Percentiles rank a stretch among this genome's conserved stretches.
These are phyloP conservation scores for Oxytropis ochrocephala DNA, from an alignment of 306 rosid species.

Conservation along the genomic window DNA sequence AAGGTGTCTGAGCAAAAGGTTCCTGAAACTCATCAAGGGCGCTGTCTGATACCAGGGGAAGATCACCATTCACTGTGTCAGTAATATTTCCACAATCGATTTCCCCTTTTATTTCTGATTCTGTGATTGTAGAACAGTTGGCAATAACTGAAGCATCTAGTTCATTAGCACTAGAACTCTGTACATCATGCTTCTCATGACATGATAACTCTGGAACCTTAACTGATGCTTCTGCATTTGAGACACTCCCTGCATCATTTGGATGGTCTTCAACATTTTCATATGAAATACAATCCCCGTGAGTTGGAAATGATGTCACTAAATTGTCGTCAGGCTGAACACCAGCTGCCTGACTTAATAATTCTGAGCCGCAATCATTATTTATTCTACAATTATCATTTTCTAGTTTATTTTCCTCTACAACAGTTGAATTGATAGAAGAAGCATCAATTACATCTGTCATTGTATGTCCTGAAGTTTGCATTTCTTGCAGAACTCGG, in stretches of 20 bases:
- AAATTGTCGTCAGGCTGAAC: slow-evolving; percentile 29
- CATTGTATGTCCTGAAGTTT: slow-evolving; percentile 30
- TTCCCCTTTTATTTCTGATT: slow-evolving; percentile 44
- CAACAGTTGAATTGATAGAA: slow-evolving; percentile 24
- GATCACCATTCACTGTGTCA: slow-evolving; percentile 30
- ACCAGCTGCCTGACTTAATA: slow-evolving; percentile 17
- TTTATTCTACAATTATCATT: slow-evolving; percentile 17
- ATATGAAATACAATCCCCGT: slow-evolving; percentile 24
- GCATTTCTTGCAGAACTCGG: slow-evolving; percentile 27
- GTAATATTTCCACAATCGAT: slow-evolving; percentile 12
- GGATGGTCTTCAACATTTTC: slow-evolving; percentile 34
- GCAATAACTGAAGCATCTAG: slow-evolving; percentile 28
- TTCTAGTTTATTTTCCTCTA: slow-evolving; percentile 41
- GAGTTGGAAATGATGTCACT: slow-evolving; percentile 22
- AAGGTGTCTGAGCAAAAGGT: slow-evolving; percentile 26
- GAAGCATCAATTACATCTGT: slow-evolving; percentile 30
- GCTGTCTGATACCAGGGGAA: slow-evolving; percentile 36
- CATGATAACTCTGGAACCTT: slow-evolving; percentile 32
- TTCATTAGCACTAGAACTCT: slow-evolving; percentile 19
- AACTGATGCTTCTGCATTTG: slow-evolving; percentile 34
- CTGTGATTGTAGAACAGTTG: slow-evolving; percentile 30
- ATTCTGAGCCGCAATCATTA: slow-evolving; percentile 41
- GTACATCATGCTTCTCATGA: slow-evolving; percentile 34
- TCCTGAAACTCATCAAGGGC: slow-evolving; percentile 37
- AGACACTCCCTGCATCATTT: slow-evolving; percentile 21